Evolutionary conservation across 2,329 filamentous ascomycete genomes (phyloP).

Genomic region (Calonectria hongkongensis): DNA sequence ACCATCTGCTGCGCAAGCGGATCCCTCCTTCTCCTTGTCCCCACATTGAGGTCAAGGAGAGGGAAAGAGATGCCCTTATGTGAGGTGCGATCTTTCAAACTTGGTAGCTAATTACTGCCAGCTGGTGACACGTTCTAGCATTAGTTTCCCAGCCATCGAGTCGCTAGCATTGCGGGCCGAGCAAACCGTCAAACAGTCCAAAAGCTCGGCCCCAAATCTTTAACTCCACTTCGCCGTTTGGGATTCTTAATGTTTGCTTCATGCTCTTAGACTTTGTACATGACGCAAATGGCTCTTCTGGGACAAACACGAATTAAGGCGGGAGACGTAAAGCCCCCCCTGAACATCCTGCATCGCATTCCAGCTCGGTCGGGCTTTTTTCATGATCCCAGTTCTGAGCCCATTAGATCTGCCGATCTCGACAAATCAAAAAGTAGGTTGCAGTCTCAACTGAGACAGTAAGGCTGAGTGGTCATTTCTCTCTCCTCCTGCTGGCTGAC

Average conservation of each 20-base stretch:
- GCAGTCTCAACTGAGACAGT: constrained; percentile 11
- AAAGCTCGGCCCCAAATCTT: background rate
- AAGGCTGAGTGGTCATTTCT: background rate
- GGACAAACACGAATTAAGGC: no score
- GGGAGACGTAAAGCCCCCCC: background rate
- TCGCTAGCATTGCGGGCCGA: constrained; percentile 6
- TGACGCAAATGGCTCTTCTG: background rate
- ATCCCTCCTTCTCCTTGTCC: background rate
- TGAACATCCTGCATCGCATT: background rate
- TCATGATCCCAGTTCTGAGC: background rate
- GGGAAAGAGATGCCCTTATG: background rate
- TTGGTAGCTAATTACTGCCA: background rate
- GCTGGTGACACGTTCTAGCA: background rate
- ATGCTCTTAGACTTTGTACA: no score
- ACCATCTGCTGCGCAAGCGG: constrained; percentile 13
- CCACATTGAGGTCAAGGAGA: background rate
- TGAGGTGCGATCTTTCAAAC: constrained; percentile 7
- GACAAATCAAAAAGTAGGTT: background rate
- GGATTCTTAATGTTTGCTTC: background rate
- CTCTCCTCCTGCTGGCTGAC: background rate
- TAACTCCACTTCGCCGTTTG: background rate
- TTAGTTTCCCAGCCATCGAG: constrained; percentile 3
- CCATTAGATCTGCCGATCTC: background rate
- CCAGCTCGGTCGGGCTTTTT: background rate
- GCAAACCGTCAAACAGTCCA: background rate